Base-by-base conservation (phyloP, 108 stramenopile species). In the Skeletonema marinoi region DNA sequence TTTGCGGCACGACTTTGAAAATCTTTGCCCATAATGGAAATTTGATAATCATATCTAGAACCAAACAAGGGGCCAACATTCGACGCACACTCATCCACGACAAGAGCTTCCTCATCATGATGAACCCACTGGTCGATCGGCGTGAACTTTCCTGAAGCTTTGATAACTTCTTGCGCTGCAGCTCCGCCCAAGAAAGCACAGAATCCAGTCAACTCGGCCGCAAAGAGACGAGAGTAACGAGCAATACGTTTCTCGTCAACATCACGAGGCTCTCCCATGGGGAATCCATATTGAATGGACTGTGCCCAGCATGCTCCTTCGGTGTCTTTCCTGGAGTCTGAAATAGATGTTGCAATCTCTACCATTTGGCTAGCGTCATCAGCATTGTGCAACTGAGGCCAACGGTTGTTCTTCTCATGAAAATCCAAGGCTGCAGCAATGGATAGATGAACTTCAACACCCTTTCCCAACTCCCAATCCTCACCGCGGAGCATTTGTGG, bases 131-230 rank as follows among this genome's bases (percentile, higher is more conserved):
- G 84, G 65, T 85, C 80, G 58, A 96, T 85, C 2, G 93, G 95
- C 12, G 93, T 90, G 83, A 86, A 96, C 75, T 95, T 95, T 13
- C 95, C 95, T 13, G 89, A 88, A 19, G 83, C 74, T 78, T 96
- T 96, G 64, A 96, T 93, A 5, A 95, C 91, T 69, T 96, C 95
- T 78, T 96, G 95, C 5, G 95, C 95, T 35, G 89, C 90, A 0
- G 93, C 92, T 38, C 95, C 95, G 17, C 95, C 95, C 58, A 93
- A 79, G 77, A 93, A 94, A 8, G 90, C 89, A 46, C 88, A 84
- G 63, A 94, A 75, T 7, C 92, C 91, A 68, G 92, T 88, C 42
- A 91, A 66, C 62, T 90, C 88, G 4, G 82, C 83, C 1, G 66
- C 70, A 70, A 90, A 89, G 46, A 85, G 78, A 36, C 78, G 75